Percentiles rank a stretch among this genome's conserved stretches.
Conservation (phyloP, 2,329 filamentous ascomycete species). For the Diaporthe nobilis region DNA sequence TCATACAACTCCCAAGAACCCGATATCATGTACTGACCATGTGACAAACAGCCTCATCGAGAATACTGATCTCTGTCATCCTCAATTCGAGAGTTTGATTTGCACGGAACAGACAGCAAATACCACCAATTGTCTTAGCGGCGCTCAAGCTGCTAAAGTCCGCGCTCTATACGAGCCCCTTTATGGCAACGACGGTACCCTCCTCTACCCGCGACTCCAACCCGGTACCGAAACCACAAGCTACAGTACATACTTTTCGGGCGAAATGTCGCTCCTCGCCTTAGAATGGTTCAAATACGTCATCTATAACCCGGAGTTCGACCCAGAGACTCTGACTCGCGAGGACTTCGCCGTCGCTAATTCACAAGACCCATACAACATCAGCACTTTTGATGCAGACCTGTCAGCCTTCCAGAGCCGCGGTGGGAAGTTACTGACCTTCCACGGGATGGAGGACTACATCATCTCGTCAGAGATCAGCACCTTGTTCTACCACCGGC, state of each 20-base stretch:
- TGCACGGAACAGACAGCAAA: background rate
- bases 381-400: conserved; percentile 51
- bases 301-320: conserved; percentile 59
- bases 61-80: conserved; percentile 1
- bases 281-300: conserved; percentile 64
- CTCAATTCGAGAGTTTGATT: background rate
- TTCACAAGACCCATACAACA: conserved; percentile 43
- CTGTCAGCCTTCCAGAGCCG: conserved; percentile 52
- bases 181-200: background rate
- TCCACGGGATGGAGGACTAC: conserved; percentile 58
- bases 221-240: conserved; percentile 58
- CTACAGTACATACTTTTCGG: background rate
- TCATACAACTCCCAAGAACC: background rate
- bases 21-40: background rate
- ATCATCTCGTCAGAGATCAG: conserved; percentile 60
- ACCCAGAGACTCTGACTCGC: conserved; percentile 53
- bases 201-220: conserved; percentile 57
- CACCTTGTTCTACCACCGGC: conserved; percentile 62
- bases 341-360: conserved; percentile 51
- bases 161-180: conserved; percentile 13
- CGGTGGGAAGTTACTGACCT: conserved; percentile 60
- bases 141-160: conserved; percentile 9
- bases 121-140: background rate
- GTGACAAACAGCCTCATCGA: background rate
- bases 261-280: conserved; percentile 43